Evolutionary conservation across 345 rosid genomes (phyloP), one percentile per base, ranked within the genome.

Genomic region (Limnanthes douglasii): DNA sequence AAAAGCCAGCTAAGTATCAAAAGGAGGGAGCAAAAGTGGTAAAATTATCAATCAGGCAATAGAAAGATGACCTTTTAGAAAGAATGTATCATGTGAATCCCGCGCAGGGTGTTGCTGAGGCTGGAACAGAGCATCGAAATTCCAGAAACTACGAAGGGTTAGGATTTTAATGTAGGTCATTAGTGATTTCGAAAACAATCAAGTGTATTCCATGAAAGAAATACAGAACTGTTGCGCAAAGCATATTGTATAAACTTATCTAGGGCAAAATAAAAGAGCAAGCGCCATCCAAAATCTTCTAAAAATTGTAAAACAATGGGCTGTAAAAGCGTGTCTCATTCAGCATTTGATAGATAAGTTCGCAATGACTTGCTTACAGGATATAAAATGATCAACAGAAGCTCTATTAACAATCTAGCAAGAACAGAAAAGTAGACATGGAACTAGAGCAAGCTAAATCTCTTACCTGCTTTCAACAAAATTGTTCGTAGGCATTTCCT

Each of bases 91-190:
- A 41, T 90, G 98, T 31, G 98, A 71, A 59, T 90, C 98, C 50
- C 94, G 95, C 37, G 98, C 98, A 50, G 98, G 98, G 57, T 90
- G 98, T 43, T 90, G 95, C 53, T 90, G 98, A 21, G 95, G 94
- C 63, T 84, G 98, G 72, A 84, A 84, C 30, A 90, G 50, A 31
- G 79, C 93, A 70, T 90, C 98, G 17, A 90, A 88, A 63, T 88
- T 83, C 95, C 95, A 88, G 79, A 88, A 88, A 70, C 97, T 83
- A 69, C 44, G 61, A 34, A 4, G 26, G 11, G 9, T 22, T 31
- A 38, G 39, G 19, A n/a, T 21, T 25, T 9, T 2, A n/a, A 1
- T 4, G n/a, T n/a, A n/a, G n/a, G n/a, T 15, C 28, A 5, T 15
- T 26, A 11, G 32, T 38, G 4, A 35, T n/a, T 21, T 39, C 15